Evolutionary conservation across 208 protist genomes (phyloP).

Genomic region (Zelonia costaricensis): DNA sequence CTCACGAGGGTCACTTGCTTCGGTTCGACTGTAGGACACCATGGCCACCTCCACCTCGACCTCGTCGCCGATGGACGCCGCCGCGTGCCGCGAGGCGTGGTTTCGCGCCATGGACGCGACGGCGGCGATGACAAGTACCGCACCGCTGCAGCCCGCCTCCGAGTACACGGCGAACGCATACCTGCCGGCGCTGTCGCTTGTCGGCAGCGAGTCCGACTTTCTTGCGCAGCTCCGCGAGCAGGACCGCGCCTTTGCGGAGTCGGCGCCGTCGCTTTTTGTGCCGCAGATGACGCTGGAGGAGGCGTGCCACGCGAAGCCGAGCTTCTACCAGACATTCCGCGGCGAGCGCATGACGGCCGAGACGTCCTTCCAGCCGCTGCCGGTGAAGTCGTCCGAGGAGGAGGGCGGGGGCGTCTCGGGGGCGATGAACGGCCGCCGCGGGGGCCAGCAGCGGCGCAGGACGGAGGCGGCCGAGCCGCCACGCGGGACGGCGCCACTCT

Average conservation of each 20-base stretch:
- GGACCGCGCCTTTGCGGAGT: conserved; percentile 40
- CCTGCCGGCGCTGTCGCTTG: conserved; percentile 24
- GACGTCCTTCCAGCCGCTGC: conserved; percentile 22
- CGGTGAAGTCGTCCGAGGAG: conserved; percentile 1
- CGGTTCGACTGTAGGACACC: background rate
- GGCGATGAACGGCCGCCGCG: conserved; percentile 8
- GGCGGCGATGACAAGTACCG: conserved; percentile 49
- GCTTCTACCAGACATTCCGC: conserved; percentile 37
- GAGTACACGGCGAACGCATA: conserved; percentile 22
- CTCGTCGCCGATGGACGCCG: conserved; percentile 29
- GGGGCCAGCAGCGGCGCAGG: conserved; percentile 12
- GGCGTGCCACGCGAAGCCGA: conserved; percentile 55
- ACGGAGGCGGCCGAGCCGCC: conserved; percentile 1
- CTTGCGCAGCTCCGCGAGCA: conserved; percentile 42
- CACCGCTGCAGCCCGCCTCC: conserved; percentile 41
- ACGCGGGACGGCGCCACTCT: conserved; percentile 15
- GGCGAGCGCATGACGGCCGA: conserved; percentile 30
- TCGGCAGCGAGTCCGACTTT: conserved; percentile 21
- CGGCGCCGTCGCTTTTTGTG: conserved; percentile 37
- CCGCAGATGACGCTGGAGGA: conserved; percentile 71
- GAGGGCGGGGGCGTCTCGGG: conserved; percentile 1
- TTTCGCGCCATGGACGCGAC: conserved; percentile 67
- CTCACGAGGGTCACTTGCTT: too few relatives aligned
- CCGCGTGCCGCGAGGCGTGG: conserved; percentile 59
- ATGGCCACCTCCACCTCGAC: conserved; percentile 21